Evolutionary conservation across 108 stramenopile genomes (phyloP).

Genomic region (Pseudonitzschia delicatissima): DNA sequence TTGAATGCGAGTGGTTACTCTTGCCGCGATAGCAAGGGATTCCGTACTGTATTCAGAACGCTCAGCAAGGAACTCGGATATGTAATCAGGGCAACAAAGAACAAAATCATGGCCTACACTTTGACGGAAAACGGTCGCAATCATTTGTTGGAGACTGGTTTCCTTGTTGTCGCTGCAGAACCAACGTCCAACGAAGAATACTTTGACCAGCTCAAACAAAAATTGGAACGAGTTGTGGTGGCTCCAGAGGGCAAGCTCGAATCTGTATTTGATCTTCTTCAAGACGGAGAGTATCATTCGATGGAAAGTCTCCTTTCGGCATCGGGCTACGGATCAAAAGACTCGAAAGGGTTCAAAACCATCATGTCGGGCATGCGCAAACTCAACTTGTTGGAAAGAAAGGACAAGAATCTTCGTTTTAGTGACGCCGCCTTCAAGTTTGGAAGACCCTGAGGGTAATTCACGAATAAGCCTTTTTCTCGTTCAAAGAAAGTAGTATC

Average conservation of each 20-base stretch:
- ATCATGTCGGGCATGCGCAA: conserved; percentile 2
- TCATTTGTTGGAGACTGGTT: neutral
- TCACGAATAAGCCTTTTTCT: no score
- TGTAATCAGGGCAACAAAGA: no score
- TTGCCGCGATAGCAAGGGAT: neutral
- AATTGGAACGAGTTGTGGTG: neutral
- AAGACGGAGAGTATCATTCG: neutral
- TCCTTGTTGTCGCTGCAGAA: neutral
- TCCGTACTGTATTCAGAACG: neutral
- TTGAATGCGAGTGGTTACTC: conserved; percentile 4
- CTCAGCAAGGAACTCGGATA: conserved; percentile 2
- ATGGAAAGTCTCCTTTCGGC: neutral
- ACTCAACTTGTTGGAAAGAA: neutral
- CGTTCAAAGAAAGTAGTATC: no score
- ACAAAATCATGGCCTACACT: neutral
- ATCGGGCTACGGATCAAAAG: neutral
- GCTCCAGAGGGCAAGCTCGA: conserved; percentile 2
- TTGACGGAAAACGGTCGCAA: neutral
- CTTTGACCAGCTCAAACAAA: neutral
- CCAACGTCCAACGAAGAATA: neutral
- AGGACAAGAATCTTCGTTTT: neutral
- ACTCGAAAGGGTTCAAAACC: neutral
- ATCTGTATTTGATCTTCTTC: neutral
- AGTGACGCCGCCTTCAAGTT: neutral
- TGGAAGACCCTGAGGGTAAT: neutral